Evolutionary conservation across 768 basidiomycete genomes (phyloP).

Genomic region (Chalciporus sphaerocephalus): DNA sequence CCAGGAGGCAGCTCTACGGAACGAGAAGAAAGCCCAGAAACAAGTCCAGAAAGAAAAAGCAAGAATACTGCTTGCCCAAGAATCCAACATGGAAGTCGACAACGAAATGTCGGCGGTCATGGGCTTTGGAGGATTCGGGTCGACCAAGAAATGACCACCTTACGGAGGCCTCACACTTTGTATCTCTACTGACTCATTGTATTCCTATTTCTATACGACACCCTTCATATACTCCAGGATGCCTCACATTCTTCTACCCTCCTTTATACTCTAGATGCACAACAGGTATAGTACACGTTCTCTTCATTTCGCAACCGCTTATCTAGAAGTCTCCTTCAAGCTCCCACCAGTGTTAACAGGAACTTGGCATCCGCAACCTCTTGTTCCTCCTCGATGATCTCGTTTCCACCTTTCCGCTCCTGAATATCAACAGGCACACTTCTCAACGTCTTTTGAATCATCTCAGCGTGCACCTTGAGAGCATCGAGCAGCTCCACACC

Average conservation of each 20-base stretch:
- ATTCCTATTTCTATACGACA: conserved; percentile 7
- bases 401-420: conserved; percentile 43
- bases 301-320: neutral
- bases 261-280: neutral
- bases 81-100: conserved; percentile 43
- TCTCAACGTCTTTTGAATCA: conserved; percentile 72
- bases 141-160: conserved; percentile 65
- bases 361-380: conserved; percentile 81
- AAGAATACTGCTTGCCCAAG: conserved; percentile 60
- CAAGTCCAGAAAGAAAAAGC: conserved; percentile 73
- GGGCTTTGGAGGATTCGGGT: conserved; percentile 90
- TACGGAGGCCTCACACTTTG: neutral
- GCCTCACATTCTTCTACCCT: neutral
- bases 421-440: conserved; percentile 60
- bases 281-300: conserved; percentile 24
- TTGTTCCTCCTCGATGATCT: conserved; percentile 83
- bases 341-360: conserved; percentile 56
- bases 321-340: conserved; percentile 12
- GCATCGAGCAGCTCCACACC: conserved; percentile 63
- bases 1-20: conserved; percentile 62
- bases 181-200: conserved; percentile 15
- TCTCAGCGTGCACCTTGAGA: conserved; percentile 59
- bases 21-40: conserved; percentile 73
- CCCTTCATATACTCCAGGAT: conserved; percentile 1
- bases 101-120: conserved; percentile 75